phyloP scores from a whole-genome alignment of 2,329 filamentous ascomycete species.

The Fusarium heterosporum region DNA sequence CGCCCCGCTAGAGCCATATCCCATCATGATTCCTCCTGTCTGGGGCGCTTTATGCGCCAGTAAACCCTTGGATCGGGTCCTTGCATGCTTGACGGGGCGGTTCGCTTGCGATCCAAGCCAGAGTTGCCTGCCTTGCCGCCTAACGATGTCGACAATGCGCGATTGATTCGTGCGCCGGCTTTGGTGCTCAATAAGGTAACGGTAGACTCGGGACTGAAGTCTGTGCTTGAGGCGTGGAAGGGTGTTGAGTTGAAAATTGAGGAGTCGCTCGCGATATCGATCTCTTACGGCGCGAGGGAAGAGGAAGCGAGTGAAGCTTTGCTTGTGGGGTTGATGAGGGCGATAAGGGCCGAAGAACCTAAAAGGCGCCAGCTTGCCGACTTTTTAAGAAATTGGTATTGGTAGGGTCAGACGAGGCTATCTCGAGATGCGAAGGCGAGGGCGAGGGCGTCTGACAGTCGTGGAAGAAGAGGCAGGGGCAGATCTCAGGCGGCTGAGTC shows the following conservation, averaged over 20 bases:
- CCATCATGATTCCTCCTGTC: slow-evolving; percentile 39
- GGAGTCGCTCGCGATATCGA: slow-evolving; percentile 73
- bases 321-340: slow-evolving; percentile 56
- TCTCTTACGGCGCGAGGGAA: slow-evolving; percentile 73
- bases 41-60: slow-evolving; percentile 49
- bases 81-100: slow-evolving; percentile 49
- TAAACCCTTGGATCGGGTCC: slow-evolving; percentile 48
- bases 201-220: slow-evolving; percentile 81
- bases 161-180: slow-evolving; percentile 62
- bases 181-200: slow-evolving; percentile 75
- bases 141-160: slow-evolving; percentile 58
- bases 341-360: slow-evolving; percentile 54
- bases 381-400: slow-evolving; percentile 12
- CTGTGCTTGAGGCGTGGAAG: slow-evolving; percentile 77
- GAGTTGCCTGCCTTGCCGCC: slow-evolving; percentile 58
- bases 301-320: slow-evolving; percentile 72
- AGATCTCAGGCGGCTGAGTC: slow-evolving; percentile 47
- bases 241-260: slow-evolving; percentile 79
- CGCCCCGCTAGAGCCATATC: slow-evolving; percentile 49
- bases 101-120: slow-evolving; percentile 55
- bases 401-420: slow-evolving; percentile 24
- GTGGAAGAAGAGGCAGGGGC: slow-evolving; percentile 7
- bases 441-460: slow-evolving; percentile 20
- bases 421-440: slow-evolving; percentile 13
- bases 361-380: slow-evolving; percentile 59